A percentile compares a stretch with the other conserved stretches of the same genome.
phyloP scores from a whole-genome alignment of 768 basidiomycete species.

The Tulasnella sp. region DNA sequence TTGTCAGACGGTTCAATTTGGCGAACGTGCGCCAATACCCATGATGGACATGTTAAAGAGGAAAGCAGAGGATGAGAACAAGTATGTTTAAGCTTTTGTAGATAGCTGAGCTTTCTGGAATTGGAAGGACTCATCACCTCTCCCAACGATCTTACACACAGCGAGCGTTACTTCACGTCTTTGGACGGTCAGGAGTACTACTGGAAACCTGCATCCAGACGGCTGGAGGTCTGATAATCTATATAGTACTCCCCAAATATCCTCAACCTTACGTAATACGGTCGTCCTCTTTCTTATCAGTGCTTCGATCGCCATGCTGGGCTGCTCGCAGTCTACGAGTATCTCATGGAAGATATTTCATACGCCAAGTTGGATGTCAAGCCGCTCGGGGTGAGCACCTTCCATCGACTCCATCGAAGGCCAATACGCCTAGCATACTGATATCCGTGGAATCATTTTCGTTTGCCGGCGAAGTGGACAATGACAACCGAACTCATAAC shows the following conservation, averaged over 20 bases:
- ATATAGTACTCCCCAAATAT: no score
- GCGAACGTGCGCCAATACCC: background rate
- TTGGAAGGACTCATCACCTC: slow-evolving; percentile 42
- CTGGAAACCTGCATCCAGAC: slow-evolving; percentile 40
- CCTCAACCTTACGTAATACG: background rate
- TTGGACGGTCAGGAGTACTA: slow-evolving; percentile 62
- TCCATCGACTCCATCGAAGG: no score
- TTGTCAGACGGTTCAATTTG: slow-evolving; percentile 3
- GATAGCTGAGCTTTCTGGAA: no score
- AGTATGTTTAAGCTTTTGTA: background rate
- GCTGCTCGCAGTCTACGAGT: slow-evolving; percentile 57
- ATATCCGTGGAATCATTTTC: no score
- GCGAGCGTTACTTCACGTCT: slow-evolving; percentile 51
- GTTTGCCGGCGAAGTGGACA: slow-evolving; percentile 20
- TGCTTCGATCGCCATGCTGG: slow-evolving; percentile 50
- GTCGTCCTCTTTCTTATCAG: slow-evolving; percentile 31
- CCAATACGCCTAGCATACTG: no score
- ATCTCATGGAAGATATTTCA: slow-evolving; percentile 47
- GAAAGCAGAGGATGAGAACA: background rate
- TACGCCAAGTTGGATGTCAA: slow-evolving; percentile 44
- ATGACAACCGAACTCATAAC: slow-evolving; percentile 69
- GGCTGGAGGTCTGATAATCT: slow-evolving; percentile 17
- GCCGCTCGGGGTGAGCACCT: slow-evolving; percentile 2
- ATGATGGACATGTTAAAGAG: slow-evolving; percentile 7
- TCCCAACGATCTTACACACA: slow-evolving; percentile 55